phyloP scores from a whole-genome alignment of 306 rosid genomes.

The Dryas alaskensis region DNA sequence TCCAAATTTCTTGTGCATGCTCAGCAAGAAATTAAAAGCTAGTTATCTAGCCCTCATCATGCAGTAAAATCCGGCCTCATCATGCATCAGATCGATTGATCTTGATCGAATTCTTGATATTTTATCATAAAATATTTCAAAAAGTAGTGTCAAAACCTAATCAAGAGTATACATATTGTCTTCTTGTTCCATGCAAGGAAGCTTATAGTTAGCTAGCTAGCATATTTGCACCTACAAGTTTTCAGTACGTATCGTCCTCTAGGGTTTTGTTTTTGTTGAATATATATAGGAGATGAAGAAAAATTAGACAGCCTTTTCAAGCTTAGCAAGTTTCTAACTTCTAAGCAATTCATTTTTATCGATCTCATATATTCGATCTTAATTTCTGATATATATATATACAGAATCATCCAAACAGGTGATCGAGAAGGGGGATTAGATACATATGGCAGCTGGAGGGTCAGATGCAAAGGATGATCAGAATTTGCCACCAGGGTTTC shows the following conservation, averaged over 20 bases:
- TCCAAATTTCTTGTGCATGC: constrained; percentile 53
- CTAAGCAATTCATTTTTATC: neutral
- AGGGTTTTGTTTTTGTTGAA: constrained; percentile 1
- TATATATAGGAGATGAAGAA: neutral
- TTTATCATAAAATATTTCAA: neutral
- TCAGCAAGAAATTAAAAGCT: constrained; percentile 27
- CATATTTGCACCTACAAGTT: constrained; percentile 1
- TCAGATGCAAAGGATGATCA: neutral
- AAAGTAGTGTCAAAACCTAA: constrained; percentile 14
- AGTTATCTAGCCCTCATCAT: neutral
- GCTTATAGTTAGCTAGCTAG: neutral
- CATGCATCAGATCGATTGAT: neutral
- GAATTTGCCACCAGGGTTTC: constrained; percentile 81
- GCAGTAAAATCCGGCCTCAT: neutral
- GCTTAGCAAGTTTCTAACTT: neutral
- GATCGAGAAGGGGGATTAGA: neutral
- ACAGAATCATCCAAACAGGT: neutral
- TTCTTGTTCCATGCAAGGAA: constrained; percentile 7
- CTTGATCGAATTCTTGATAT: neutral
- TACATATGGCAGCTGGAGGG: no score
- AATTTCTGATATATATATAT: neutral
- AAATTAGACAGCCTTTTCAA: neutral
- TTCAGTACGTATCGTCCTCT: neutral
- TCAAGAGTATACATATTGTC: constrained; percentile 6
- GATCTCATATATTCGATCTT: neutral